phyloP scores from a whole-genome alignment of 371 early-diverging fungal genomes.

The Mortierella sp. region DNA sequence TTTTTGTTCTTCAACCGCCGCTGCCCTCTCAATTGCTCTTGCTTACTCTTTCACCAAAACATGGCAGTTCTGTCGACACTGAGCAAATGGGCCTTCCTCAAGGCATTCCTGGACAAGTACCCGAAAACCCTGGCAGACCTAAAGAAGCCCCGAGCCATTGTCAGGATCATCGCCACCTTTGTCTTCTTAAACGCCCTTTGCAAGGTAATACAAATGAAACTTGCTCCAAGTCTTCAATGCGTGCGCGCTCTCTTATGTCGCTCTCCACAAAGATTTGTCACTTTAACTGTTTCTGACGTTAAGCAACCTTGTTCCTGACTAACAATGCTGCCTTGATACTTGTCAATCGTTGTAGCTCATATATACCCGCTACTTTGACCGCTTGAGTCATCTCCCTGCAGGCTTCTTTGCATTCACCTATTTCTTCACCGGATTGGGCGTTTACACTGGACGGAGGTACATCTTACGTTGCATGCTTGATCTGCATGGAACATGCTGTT shows the following conservation, averaged over 20 bases:
- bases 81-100: background rate
- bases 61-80: conserved; percentile 36
- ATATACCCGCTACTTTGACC: conserved; percentile 26
- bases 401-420: conserved; percentile 13
- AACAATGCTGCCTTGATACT: background rate
- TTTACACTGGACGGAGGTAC: conserved; percentile 29
- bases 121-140: conserved; percentile 16
- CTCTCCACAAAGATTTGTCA: background rate
- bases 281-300: background rate
- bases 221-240: background rate
- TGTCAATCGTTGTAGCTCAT: conserved; percentile 14
- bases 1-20: background rate
- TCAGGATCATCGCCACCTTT: conserved; percentile 16
- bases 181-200: conserved; percentile 13
- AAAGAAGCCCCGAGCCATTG: conserved; percentile 5
- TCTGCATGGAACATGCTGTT: background rate
- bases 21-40: background rate
- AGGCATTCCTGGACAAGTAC: conserved; percentile 18
- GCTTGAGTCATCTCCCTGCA: conserved; percentile 32
- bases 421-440: conserved; percentile 22
- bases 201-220: conserved; percentile 12
- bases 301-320: background rate
- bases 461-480: background rate
- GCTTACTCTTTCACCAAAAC: background rate
- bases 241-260: background rate